phyloP scores from a whole-genome alignment of 2,329 filamentous ascomycete species.

The Alternaria conjuncta region DNA sequence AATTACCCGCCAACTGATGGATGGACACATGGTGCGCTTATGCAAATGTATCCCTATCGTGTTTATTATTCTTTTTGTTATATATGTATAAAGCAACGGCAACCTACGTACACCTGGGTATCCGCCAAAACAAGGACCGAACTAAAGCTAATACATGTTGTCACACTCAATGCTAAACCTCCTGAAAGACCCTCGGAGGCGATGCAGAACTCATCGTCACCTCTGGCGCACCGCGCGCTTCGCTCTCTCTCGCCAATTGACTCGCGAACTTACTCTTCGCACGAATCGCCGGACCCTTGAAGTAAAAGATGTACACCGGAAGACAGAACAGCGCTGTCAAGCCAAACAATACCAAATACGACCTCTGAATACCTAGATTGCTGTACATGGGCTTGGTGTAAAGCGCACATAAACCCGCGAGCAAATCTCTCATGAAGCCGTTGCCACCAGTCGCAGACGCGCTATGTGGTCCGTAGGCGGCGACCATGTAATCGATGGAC shows the following conservation, averaged over 20 bases:
- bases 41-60: background rate
- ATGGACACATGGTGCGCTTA: background rate
- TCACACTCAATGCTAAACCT: background rate
- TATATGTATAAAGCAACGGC: background rate
- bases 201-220: background rate
- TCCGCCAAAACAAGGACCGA: background rate
- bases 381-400: conserved; percentile 46
- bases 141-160: background rate
- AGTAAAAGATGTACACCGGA: conserved; percentile 63
- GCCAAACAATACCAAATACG: conserved; percentile 54
- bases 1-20: background rate
- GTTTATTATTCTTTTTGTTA: background rate
- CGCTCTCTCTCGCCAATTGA: background rate
- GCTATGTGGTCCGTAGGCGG: conserved; percentile 70
- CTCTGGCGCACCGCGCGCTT: background rate
- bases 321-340: conserved; percentile 58
- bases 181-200: background rate
- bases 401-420: conserved; percentile 73
- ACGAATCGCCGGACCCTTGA: background rate
- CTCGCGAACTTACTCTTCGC: background rate
- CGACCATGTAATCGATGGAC: conserved; percentile 80
- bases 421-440: conserved; percentile 74
- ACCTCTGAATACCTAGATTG: conserved; percentile 27
- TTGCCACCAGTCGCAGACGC: conserved; percentile 81
- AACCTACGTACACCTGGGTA: background rate